Base-by-base conservation (phyloP, 257 asterid genomes). In the Lithospermum erythrorhizon region DNA sequence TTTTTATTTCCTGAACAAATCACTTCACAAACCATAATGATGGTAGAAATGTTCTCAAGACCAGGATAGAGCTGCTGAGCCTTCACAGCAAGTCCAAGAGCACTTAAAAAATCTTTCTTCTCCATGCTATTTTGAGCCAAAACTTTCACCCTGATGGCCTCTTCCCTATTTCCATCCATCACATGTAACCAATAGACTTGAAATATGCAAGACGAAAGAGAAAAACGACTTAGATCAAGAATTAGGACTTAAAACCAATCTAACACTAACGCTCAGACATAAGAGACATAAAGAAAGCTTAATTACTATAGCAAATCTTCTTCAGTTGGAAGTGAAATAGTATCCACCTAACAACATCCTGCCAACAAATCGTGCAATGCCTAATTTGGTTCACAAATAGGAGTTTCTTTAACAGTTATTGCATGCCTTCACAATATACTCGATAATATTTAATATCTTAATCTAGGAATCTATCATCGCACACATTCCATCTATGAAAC, bases 81-180 rank as follows among this genome's bases (percentile, higher is more conserved):
- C 72, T 66, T 82, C 65, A 72, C 21, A 53, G 84, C 87, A 58
- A 80, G 53, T 70, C 61, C 82, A 55, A 53, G 81, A 58, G 95
- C 95, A 61, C 82, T 83, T 60, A 62, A 72, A 57, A 82, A 87
- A 70, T 87, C 95, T 57, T 72, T 82, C 24, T 65, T 71, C 23
- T 32, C 72, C 88, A 87, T 79, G 73, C 81, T 83, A 59, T 71
- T 76, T 66, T 82, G 90, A 14, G 95, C 95, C 52, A 81, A 59
- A 63, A 63, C 76, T 76, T 76, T 86, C 32, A 87, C 87, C 72
- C 86, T 74, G 27, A 76, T 27, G 9, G 95, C 95, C 70, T 86
- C 95, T 47, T 84, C 94, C 74, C 73, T 82, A 72, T 87, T 82
- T 68, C 83, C 77, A 53, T 83, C 95, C 95, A 87, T 86, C 51